Evolutionary conservation across 257 asterid genomes (phyloP), one percentile per base, ranked within the genome.

Genomic region (Jasminum sambac): DNA sequence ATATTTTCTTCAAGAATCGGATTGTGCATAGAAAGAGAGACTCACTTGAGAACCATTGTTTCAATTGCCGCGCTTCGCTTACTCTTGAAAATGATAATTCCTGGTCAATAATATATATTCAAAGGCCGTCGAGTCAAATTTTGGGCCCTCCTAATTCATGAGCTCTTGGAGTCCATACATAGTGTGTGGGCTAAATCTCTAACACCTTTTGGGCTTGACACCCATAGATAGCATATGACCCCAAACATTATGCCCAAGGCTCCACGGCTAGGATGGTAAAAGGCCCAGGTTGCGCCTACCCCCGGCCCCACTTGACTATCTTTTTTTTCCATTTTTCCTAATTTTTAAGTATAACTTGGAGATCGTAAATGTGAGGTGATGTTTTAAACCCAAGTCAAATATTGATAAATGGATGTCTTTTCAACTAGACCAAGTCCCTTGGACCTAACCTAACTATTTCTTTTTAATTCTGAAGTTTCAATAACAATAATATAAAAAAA

Each of bases 1-100:
- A 52, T 3, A 55, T 41, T 17, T 17, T 50, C 11, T 19, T 17
- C 3, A 3, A 30, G 16, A 34, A 42, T 52, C 9, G 30, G 13
- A 52, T 52, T 52, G 17, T 9, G 58, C 9, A 30, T 5, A 24
- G 36, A n/a, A n/a, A 57, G 46, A 46, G 30, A 23, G 46, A 34
- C 74, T 71, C 81, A 87, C 92, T 87, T 87, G 79, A 87, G 90
- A 79, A 87, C 92, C 92, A 87, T 87, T 77, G 76, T 16, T 6
- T 14, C 13, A 25, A 46, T 4, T 50, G 68, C 42, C 68, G 77
- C 77, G 61, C 69, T 65, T 46, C 41, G 62, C 48, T 37, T 43
- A 64, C 25, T 64, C 30, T 77, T 50, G 19, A 58, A 13, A 48
- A 48, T 30, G 25, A 79, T 76, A 76, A 8, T 26, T 30, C 9